Evolutionary conservation across 2,329 filamentous ascomycete genomes (phyloP).

Genomic region (Pseudogymnoascus sp.): DNA sequence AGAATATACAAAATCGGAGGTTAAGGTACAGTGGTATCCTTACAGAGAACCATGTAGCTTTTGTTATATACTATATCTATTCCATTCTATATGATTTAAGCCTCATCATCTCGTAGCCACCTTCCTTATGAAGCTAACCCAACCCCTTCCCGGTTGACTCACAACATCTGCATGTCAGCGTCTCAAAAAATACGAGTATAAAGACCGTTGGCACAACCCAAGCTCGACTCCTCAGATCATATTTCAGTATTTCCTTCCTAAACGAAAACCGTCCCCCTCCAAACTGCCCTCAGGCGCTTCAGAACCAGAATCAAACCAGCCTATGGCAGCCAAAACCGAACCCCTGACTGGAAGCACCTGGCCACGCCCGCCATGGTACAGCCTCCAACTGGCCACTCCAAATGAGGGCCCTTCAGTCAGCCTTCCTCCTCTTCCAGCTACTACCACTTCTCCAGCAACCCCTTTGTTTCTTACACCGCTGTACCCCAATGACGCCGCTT

Average conservation of each 20-base stretch:
- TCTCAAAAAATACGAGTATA: background rate
- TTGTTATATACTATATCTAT: background rate
- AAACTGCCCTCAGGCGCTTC: background rate
- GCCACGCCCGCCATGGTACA: background rate
- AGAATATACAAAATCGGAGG: background rate
- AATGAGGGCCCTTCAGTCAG: background rate
- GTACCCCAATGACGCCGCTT: background rate
- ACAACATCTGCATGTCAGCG: background rate
- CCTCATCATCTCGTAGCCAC: background rate
- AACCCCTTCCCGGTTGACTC: background rate
- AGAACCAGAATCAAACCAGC: background rate
- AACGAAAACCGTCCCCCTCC: background rate
- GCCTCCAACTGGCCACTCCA: background rate
- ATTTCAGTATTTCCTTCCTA: background rate
- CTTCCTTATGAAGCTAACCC: background rate
- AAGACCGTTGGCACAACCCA: background rate
- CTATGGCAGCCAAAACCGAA: background rate
- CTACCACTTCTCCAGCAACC: background rate
- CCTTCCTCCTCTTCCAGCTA: background rate
- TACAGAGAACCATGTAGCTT: background rate
- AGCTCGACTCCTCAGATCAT: background rate
- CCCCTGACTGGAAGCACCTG: background rate
- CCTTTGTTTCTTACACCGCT: conserved; percentile 7
- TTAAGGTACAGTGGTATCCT: background rate
- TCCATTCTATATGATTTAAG: background rate